Evolutionary conservation across 495 filamentous ascomycete species (phyloP), one percentile per base, ranked within the genome.

Genomic region (Xanthoparmelia taractica): DNA sequence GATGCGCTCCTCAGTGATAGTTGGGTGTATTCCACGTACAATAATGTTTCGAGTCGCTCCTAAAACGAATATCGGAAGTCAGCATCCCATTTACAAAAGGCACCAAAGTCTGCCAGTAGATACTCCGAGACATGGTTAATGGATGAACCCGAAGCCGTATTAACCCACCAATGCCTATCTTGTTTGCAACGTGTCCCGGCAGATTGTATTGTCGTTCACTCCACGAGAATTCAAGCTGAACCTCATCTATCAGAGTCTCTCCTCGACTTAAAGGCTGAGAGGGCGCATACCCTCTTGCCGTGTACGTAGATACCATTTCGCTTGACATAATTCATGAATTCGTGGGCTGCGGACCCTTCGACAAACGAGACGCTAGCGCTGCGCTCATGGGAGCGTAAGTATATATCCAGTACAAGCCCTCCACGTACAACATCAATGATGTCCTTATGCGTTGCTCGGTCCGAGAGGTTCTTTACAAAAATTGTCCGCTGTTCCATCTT

Each of bases 41-140:
- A 91, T 73, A 29, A 96, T 72, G 68, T 92, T 92, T 60, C 91
- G 85, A 50, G 84, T 87, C n/a, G 87, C 88, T n/a, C 90, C 90
- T 54, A 25, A 29, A 52, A n/a, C n/a, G 12, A 4, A 52, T 27
- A 17, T 4, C 6, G 10, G 12, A 8, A 52, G 48, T 52, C 48
- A 52, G 48, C 48, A 52, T 52, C 48, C 27, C 25, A 1, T 31
- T 29, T 18, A 52, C 23, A 52, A 31, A 31, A 18, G 12, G 13
- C 48, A 31, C 29, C 15, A 31, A 4, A 0, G 17, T 4, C 31
- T 7, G 4, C 25, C 25, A 52, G 48, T 18, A 18, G 48, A 29
- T 52, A 45, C 27, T 25, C 13, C n/a, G 10, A 47, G 43, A 12
- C 41, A 45, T n/a, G 4, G 23, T 6, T 23, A 18, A 45, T n/a